phyloP scores from a whole-genome alignment of 2,329 filamentous ascomycete genomes.

The Fusarium hostae region DNA sequence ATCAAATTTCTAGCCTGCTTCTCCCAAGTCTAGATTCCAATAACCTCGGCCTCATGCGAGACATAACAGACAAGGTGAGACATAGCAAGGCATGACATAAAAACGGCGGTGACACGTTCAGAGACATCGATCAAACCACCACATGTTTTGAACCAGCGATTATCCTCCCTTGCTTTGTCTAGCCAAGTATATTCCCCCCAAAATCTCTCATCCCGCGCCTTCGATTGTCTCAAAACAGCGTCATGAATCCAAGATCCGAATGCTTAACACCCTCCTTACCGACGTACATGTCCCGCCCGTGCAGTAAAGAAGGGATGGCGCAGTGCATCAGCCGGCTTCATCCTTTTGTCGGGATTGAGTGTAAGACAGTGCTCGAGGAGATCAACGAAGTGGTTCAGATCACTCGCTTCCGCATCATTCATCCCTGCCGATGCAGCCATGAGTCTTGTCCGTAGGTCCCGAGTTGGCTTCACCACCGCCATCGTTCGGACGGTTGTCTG shows the following conservation, averaged over 20 bases:
- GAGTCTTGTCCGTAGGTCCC: slow-evolving; percentile 84
- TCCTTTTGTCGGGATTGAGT: slow-evolving; percentile 91
- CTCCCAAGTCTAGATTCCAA: slow-evolving; percentile 7
- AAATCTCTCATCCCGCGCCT: slow-evolving; percentile 3
- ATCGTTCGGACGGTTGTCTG: slow-evolving; percentile 76
- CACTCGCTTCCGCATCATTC: slow-evolving; percentile 77
- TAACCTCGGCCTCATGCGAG: slow-evolving; percentile 10
- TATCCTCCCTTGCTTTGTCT: slow-evolving; percentile 31
- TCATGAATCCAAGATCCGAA: slow-evolving; percentile 11
- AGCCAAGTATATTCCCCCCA: slow-evolving; percentile 18
- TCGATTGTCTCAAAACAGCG: slow-evolving; percentile 19
- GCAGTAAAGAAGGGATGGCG: slow-evolving; percentile 85
- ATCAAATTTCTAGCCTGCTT: slow-evolving; percentile 21
- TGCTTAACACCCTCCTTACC: slow-evolving; percentile 23
- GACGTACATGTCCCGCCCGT: slow-evolving; percentile 41
- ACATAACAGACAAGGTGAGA: slow-evolving; percentile 28
- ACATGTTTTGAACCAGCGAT: slow-evolving; percentile 18
- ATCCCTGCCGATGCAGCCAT: slow-evolving; percentile 79
- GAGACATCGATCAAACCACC: slow-evolving; percentile 24
- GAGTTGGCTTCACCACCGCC: slow-evolving; percentile 77
- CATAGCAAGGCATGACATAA: slow-evolving; percentile 31
- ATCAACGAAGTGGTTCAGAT: slow-evolving; percentile 86
- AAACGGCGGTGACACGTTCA: slow-evolving; percentile 33
- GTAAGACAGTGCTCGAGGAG: slow-evolving; percentile 88
- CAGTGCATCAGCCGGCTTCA: slow-evolving; percentile 86